Evolutionary conservation across 345 rosid species (phyloP).

Genomic region (Fremontodendron californicum): DNA sequence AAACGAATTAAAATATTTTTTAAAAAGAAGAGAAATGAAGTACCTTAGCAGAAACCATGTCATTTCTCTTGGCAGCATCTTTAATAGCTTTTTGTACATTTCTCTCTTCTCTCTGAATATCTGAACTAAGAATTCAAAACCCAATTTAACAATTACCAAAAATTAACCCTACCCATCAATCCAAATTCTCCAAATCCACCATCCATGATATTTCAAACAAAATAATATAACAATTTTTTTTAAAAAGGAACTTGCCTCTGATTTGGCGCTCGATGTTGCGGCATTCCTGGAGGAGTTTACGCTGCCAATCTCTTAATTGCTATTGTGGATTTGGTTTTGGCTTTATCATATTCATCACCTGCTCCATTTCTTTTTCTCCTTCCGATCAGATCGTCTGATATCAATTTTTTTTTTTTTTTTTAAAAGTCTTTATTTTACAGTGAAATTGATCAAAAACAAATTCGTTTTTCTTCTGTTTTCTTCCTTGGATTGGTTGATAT

Average conservation of each 20-base stretch:
- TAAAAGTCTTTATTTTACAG: not conserved
- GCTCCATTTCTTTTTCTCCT: constrained; percentile 55
- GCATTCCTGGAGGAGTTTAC: constrained; percentile 79
- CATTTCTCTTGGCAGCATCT: constrained; percentile 89
- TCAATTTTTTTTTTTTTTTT: too few species aligned
- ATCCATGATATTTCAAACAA: constrained; percentile 1
- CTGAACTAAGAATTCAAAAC: constrained; percentile 32
- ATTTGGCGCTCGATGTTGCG: constrained; percentile 94
- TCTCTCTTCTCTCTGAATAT: constrained; percentile 85
- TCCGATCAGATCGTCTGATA: not conserved
- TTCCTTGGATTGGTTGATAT: too few species aligned
- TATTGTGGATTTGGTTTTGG: constrained; percentile 80
- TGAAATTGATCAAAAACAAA: not conserved
- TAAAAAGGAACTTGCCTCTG: constrained; percentile 43
- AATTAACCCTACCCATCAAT: constrained; percentile 3
- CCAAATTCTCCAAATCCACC: not conserved
- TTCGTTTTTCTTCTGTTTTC: too few species aligned
- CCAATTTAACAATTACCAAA: constrained; percentile 1
- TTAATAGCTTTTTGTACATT: constrained; percentile 82
- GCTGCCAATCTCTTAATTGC: constrained; percentile 87
- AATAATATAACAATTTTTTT: not conserved
- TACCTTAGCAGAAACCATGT: constrained; percentile 92
- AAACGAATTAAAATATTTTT: too few species aligned
- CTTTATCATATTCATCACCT: constrained; percentile 72
- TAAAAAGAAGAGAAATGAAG: too few species aligned